Conservation (phyloP, 129 eudicot genomes). For the Artemisia tridentata region DNA sequence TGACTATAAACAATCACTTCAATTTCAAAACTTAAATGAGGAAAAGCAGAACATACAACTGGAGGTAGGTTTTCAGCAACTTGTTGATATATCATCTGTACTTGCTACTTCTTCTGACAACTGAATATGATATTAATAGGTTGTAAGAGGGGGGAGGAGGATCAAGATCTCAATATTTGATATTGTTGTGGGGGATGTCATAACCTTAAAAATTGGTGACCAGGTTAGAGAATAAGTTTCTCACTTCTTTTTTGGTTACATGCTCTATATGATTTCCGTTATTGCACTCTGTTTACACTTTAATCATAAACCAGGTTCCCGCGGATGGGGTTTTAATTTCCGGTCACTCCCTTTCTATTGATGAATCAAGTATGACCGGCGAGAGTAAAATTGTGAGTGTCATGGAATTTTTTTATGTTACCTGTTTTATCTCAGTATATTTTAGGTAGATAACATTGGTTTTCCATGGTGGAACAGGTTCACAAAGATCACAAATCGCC, state of each 20-base stretch:
- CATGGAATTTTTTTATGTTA: not conserved
- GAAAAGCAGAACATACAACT: slow-evolving; percentile 90
- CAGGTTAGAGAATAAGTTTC: slow-evolving; percentile 48
- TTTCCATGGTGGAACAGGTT: slow-evolving; percentile 44
- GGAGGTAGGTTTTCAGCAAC: slow-evolving; percentile 58
- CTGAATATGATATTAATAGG: slow-evolving; percentile 45
- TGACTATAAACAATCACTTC: slow-evolving; percentile 91
- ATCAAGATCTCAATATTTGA: slow-evolving; percentile 74
- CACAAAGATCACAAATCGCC: slow-evolving; percentile 72
- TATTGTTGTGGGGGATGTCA: slow-evolving; percentile 89
- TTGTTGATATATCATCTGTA: not conserved
- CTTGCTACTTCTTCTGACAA: slow-evolving; percentile 6
- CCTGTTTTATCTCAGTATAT: not conserved
- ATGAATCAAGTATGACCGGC: slow-evolving; percentile 98
- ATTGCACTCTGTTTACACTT: slow-evolving; percentile 15
- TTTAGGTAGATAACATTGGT: slow-evolving; percentile 11
- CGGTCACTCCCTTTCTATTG: slow-evolving; percentile 86
- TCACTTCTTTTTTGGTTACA: not conserved
- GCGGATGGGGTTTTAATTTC: slow-evolving; percentile 86
- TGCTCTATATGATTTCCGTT: slow-evolving; percentile 10
- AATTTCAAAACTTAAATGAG: slow-evolving; percentile 74
- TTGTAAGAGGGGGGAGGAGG: slow-evolving; percentile 84
- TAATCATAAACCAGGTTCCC: slow-evolving; percentile 58
- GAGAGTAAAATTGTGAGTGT: slow-evolving; percentile 87
- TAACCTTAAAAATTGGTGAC: slow-evolving; percentile 90